Evolutionary conservation across 1,284 basidiomycete species (phyloP).

Genomic region (Sanghuangporus sanghuang): DNA sequence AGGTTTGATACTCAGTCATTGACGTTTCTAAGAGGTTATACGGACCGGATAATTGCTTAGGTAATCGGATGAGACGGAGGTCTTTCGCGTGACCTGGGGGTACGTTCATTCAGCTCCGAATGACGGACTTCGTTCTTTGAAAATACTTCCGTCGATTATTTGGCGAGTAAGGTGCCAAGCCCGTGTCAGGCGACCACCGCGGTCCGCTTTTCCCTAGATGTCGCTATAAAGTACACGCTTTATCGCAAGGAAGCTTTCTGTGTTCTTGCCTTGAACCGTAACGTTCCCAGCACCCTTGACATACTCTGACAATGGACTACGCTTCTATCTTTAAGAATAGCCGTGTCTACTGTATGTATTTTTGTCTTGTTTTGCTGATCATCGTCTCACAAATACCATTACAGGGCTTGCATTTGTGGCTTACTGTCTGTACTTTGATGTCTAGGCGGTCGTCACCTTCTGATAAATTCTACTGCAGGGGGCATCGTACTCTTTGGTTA

Average conservation of each 20-base stretch:
- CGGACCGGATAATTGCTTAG: too few species aligned
- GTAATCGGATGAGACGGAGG: too few species aligned
- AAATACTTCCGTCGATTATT: neutral
- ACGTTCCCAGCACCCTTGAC: neutral
- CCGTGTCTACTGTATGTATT: conserved; percentile 48
- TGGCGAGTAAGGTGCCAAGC: neutral
- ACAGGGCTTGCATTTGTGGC: neutral
- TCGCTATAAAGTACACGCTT: neutral
- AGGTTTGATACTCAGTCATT: too few species aligned
- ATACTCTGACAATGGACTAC: neutral
- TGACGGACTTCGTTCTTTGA: too few species aligned
- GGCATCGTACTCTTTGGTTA: conserved; percentile 79
- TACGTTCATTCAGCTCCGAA: too few species aligned
- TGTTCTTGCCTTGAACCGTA: neutral
- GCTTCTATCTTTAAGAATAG: conserved; percentile 42
- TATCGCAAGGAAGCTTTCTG: neutral
- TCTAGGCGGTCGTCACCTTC: neutral
- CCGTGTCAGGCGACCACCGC: neutral
- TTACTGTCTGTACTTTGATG: neutral
- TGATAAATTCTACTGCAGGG: conserved; percentile 31
- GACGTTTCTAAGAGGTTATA: too few species aligned
- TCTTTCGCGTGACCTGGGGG: too few species aligned
- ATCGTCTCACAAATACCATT: conserved; percentile 44
- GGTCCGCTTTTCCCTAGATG: neutral
- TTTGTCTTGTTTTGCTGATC: conserved; percentile 54